Percentiles rank a stretch among this genome's conserved stretches.
phyloP scores from a whole-genome alignment of 495 filamentous ascomycete genomes.

The Tuber calosporum region DNA sequence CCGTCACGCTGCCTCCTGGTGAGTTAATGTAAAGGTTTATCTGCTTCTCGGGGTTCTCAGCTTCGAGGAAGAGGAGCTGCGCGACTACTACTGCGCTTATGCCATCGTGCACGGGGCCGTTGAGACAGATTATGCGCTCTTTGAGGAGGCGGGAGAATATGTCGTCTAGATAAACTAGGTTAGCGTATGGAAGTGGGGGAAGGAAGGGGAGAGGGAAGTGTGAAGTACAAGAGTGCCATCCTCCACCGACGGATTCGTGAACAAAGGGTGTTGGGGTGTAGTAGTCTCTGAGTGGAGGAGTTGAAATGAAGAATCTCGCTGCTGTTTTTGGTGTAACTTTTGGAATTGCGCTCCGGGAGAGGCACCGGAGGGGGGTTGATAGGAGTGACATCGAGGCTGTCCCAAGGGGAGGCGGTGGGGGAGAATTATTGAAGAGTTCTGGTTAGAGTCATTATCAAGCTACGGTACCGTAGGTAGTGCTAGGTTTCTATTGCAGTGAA shows the following conservation, averaged over 20 bases:
- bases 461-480: not conserved
- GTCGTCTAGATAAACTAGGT: slow-evolving; percentile 25
- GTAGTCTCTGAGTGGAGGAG: slow-evolving; percentile 22
- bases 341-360: slow-evolving; percentile 6
- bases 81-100: slow-evolving; percentile 86
- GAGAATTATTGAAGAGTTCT: not conserved
- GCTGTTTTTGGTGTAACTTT: not conserved
- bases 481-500: not conserved
- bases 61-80: slow-evolving; percentile 95
- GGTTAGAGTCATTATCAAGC: not conserved
- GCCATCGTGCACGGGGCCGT: slow-evolving; percentile 81
- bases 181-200: not conserved
- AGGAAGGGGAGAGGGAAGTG: not conserved
- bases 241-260: slow-evolving; percentile 40
- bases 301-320: slow-evolving; percentile 16
- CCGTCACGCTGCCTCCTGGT: slow-evolving; percentile 91
- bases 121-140: slow-evolving; percentile 94
- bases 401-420: not conserved
- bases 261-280: slow-evolving; percentile 40
- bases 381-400: slow-evolving; percentile 9
- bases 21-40: slow-evolving; percentile 98
- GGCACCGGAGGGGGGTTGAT: slow-evolving; percentile 14
- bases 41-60: slow-evolving; percentile 84
- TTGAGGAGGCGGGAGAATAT: slow-evolving; percentile 42
- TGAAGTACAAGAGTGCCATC: slow-evolving; percentile 41